Evolutionary conservation across 2,329 filamentous ascomycete genomes (phyloP).

Genomic region (Scedosporium dehoogii): DNA sequence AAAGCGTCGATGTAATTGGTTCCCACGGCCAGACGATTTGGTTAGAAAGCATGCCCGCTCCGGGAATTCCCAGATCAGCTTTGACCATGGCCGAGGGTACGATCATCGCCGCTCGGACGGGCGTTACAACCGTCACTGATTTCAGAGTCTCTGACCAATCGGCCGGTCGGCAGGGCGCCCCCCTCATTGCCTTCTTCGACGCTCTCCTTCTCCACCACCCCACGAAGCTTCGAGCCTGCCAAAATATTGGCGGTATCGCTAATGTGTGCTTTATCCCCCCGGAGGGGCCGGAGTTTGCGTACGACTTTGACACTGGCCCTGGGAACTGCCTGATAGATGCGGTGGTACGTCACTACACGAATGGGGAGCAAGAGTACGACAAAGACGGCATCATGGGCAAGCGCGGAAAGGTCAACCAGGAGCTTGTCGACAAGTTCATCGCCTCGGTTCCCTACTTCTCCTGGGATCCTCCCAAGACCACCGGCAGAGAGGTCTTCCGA

Average conservation of each 20-base stretch:
- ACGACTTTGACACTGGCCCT: constrained; percentile 46
- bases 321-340: constrained; percentile 49
- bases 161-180: constrained; percentile 43
- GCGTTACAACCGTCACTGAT: constrained; percentile 49
- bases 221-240: constrained; percentile 45
- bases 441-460: constrained; percentile 36
- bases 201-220: constrained; percentile 45
- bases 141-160: constrained; percentile 48
- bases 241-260: constrained; percentile 52
- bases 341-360: constrained; percentile 42
- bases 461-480: constrained; percentile 43
- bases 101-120: constrained; percentile 42
- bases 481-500: constrained; percentile 49
- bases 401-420: constrained; percentile 37
- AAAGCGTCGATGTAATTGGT: constrained; percentile 42
- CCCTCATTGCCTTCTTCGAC: constrained; percentile 48
- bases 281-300: constrained; percentile 21
- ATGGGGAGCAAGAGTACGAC: constrained; percentile 39
- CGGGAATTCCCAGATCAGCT: constrained; percentile 33
- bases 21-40: constrained; percentile 51
- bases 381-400: constrained; percentile 39
- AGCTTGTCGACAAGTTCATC: constrained; percentile 41
- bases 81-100: constrained; percentile 49
- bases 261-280: constrained; percentile 52
- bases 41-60: constrained; percentile 41